Conservation (phyloP, 2,329 filamentous ascomycete species). For the Verticillium tricorpus region DNA sequence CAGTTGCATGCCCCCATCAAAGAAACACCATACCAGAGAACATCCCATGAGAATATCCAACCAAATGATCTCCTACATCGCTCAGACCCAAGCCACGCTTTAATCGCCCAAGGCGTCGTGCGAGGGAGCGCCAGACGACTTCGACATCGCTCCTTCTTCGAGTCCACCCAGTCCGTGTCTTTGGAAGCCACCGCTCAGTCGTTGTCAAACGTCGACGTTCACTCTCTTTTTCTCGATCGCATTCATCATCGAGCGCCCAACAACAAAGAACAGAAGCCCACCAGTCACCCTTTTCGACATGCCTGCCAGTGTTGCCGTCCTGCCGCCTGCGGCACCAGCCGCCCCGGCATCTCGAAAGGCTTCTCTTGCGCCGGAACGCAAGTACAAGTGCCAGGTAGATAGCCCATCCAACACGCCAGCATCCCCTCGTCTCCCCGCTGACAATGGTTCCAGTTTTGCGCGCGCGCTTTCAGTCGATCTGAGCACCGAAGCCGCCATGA, state of each 20-base stretch:
- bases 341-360: conserved; percentile 72
- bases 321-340: conserved; percentile 60
- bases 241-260: background rate
- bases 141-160: conserved; percentile 52
- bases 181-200: background rate
- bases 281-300: conserved; percentile 34
- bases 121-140: conserved; percentile 44
- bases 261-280: conserved; percentile 11
- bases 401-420: background rate
- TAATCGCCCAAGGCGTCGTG: conserved; percentile 63
- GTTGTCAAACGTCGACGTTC: background rate
- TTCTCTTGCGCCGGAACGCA: conserved; percentile 80
- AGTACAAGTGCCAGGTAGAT: conserved; percentile 99
- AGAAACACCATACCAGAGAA: background rate
- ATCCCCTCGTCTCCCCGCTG: background rate
- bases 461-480: conserved; percentile 92
- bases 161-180: conserved; percentile 12
- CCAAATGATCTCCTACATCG: conserved; percentile 12
- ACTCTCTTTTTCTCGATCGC: background rate
- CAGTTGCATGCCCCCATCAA: conserved; percentile 4
- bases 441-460: conserved; percentile 28
- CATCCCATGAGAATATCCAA: conserved; percentile 19
- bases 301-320: conserved; percentile 65
- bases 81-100: conserved; percentile 43
- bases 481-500: conserved; percentile 97